phyloP scores from a whole-genome alignment of 2,329 filamentous ascomycete species.

The Rutstroemia sp. region DNA sequence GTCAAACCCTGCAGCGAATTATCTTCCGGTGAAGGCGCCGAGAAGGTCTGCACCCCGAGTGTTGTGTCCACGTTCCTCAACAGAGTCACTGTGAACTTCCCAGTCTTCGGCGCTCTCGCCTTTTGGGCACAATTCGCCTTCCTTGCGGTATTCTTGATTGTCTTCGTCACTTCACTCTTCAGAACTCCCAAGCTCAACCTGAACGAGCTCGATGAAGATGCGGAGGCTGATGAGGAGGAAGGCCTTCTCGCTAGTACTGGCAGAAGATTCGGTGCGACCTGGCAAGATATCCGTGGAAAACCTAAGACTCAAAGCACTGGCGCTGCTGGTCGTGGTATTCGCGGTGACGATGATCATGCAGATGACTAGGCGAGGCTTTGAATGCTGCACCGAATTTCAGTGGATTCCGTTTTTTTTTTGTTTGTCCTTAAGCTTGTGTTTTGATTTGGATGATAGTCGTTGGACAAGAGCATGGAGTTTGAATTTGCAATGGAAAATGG shows the following conservation, averaged over 20 bases:
- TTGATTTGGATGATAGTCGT: background rate
- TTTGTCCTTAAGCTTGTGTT: background rate
- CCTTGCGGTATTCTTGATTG: conserved; percentile 72
- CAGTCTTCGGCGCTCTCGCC: conserved; percentile 84
- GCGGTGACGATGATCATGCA: conserved; percentile 16
- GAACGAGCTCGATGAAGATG: conserved; percentile 75
- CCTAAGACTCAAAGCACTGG: conserved; percentile 16
- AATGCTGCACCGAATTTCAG: background rate
- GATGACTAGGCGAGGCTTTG: background rate
- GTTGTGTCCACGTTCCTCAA: conserved; percentile 92
- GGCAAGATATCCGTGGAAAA: conserved; percentile 69
- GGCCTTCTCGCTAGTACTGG: conserved; percentile 79
- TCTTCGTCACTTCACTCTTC: conserved; percentile 74
- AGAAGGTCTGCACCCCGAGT: conserved; percentile 80
- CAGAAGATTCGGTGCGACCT: conserved; percentile 74
- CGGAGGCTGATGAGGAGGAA: conserved; percentile 89
- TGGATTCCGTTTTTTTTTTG: background rate
- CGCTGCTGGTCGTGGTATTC: conserved; percentile 17
- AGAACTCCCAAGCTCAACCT: conserved; percentile 71
- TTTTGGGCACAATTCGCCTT: conserved; percentile 98
- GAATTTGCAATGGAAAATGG: background rate
- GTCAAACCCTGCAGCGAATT: conserved; percentile 78
- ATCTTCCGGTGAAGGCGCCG: conserved; percentile 61
- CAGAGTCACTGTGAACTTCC: conserved; percentile 86
- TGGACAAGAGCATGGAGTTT: background rate